Percentiles rank a stretch among this genome's conserved stretches.
These are phyloP conservation scores for Bruguiera gymnorhiza DNA, from an alignment of 345 rosid genomes.

Conservation along the genomic window DNA sequence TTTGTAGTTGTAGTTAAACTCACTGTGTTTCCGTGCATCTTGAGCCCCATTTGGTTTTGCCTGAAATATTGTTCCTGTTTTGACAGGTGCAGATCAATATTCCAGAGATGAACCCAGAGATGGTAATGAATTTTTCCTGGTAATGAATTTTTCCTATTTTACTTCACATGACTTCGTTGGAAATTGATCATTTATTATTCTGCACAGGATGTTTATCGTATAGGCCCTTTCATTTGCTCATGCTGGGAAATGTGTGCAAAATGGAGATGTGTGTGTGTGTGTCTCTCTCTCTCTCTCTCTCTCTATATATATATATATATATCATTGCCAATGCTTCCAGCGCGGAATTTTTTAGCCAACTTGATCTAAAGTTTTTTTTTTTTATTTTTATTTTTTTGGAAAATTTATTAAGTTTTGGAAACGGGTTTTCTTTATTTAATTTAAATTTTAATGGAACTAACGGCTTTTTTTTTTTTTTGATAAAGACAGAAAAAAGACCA, in stretches of 20 bases:
- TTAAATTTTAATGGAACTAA: too few relatives aligned
- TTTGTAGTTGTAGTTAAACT: background rate
- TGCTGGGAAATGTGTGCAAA: slow-evolving; percentile 69
- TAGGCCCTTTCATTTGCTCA: slow-evolving; percentile 94
- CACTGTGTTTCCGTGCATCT: background rate
- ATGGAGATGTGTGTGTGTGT: too few relatives aligned
- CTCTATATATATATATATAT: too few relatives aligned
- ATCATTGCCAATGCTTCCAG: too few relatives aligned
- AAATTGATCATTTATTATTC: slow-evolving; percentile 22
- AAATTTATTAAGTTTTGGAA: too few relatives aligned
- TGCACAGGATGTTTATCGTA: slow-evolving; percentile 89
- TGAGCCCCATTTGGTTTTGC: slow-evolving; percentile 4
- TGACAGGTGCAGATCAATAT: slow-evolving; percentile 85
- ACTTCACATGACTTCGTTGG: slow-evolving; percentile 3
- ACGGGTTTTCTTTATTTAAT: too few relatives aligned
- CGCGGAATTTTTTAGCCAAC: too few relatives aligned
- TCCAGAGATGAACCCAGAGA: slow-evolving; percentile 93
- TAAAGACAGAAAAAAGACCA: too few relatives aligned
- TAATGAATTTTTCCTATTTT: slow-evolving; percentile 20
- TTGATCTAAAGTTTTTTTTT: too few relatives aligned
- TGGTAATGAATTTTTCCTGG: slow-evolving; percentile 68
- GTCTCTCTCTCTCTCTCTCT: too few relatives aligned
- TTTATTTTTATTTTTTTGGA: too few relatives aligned
- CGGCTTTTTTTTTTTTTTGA: too few relatives aligned
- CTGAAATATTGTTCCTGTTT: slow-evolving; percentile 16